Percentiles rank a stretch among this genome's conserved stretches.
These are phyloP conservation scores for Penicillium riverlandense DNA, from an alignment of 495 filamentous ascomycete species.

Conservation along the genomic window DNA sequence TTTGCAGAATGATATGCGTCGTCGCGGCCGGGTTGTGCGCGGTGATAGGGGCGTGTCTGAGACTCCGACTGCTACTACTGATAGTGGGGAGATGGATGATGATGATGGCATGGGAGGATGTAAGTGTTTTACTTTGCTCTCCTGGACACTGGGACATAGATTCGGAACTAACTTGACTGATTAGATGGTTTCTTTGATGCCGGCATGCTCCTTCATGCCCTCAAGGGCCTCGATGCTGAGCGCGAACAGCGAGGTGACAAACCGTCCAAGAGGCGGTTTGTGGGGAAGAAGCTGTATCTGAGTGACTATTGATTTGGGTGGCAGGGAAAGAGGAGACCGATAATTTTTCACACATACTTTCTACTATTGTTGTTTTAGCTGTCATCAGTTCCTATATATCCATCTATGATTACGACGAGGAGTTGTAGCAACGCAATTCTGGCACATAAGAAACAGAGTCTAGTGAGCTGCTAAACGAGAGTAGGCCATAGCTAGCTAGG, in stretches of 20 bases:
- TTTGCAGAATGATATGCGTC: constrained; percentile 30
- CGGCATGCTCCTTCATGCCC: constrained; percentile 82
- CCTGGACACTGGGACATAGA: no score
- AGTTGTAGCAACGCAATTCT: no score
- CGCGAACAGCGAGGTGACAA: constrained; percentile 39
- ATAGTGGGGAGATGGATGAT: constrained; percentile 65
- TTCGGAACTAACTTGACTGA: not conserved
- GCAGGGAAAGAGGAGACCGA: no score
- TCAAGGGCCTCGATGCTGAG: constrained; percentile 56
- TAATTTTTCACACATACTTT: no score
- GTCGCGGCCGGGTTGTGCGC: constrained; percentile 39
- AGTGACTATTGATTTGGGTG: constrained; percentile 54
- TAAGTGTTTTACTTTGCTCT: constrained; percentile 42
- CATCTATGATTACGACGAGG: no score
- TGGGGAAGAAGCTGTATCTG: constrained; percentile 73
- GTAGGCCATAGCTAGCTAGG: no score
- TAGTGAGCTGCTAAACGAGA: no score
- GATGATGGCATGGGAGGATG: constrained; percentile 89
- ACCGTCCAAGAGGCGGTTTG: constrained; percentile 49
- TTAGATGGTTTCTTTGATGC: constrained; percentile 95
- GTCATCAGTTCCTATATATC: no score
- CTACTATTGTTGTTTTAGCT: no score
- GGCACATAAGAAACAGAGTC: no score
- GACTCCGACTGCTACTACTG: constrained; percentile 54
- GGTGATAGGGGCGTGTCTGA: constrained; percentile 37